phyloP scores from a whole-genome alignment of 305 asterid genomes.

The Petunia hybrid region DNA sequence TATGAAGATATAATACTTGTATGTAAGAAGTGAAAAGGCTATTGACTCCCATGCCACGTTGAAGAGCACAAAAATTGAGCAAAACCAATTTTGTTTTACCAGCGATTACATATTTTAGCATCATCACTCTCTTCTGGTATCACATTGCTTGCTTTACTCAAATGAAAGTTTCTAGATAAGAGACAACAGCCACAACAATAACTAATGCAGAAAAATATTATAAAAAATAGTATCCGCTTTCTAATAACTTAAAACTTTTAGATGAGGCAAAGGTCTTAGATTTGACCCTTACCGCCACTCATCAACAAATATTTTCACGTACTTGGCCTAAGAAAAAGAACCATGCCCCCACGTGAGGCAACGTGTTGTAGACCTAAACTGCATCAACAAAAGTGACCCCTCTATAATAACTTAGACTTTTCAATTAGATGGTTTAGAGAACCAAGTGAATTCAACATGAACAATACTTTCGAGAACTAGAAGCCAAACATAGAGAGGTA shows the following conservation, averaged over 20 bases:
- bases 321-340: conserved; percentile 11
- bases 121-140: not conserved
- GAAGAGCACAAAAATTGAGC: not conserved
- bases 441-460: not conserved
- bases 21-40: conserved; percentile 4
- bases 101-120: not conserved
- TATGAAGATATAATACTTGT: not conserved
- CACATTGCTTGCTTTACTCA: conserved; percentile 21
- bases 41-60: not conserved
- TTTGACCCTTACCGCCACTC: not conserved
- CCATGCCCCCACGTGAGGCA: not conserved
- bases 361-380: not conserved
- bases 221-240: not conserved
- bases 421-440: not conserved
- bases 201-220: no score
- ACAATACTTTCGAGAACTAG: not conserved
- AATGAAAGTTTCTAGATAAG: not conserved
- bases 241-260: not conserved
- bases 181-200: not conserved
- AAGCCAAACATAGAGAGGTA: not conserved
- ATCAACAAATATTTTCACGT: not conserved
- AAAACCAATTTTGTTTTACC: not conserved
- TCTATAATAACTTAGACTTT: not conserved
- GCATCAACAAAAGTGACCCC: not conserved
- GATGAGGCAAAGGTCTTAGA: not conserved